A percentile compares a stretch with the other conserved stretches of the same genome.
Evolutionary conservation across 768 basidiomycete species (phyloP).

Genomic region (Rhodocollybia butyracea): DNA sequence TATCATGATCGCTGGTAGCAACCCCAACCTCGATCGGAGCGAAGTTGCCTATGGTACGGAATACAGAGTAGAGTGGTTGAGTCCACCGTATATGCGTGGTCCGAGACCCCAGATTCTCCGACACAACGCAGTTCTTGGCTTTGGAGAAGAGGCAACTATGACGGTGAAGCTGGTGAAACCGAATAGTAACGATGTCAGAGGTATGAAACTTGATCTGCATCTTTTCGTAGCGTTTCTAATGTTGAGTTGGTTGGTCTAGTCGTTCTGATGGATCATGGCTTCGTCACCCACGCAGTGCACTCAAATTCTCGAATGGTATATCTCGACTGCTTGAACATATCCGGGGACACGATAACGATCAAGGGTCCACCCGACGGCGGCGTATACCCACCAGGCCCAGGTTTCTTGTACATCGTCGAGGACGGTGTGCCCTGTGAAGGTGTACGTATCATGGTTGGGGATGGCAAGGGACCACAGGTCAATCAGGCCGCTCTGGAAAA

Average conservation of each 20-base stretch:
- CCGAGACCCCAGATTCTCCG: conserved; percentile 51
- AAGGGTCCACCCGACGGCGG: conserved; percentile 59
- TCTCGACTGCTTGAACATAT: conserved; percentile 41
- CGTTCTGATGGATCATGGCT: conserved; percentile 79
- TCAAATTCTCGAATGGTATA: conserved; percentile 76
- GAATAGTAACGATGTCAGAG: conserved; percentile 45
- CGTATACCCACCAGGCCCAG: conserved; percentile 81
- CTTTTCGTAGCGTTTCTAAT: not conserved
- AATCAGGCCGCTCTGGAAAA: conserved; percentile 54
- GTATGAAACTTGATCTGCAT: conserved; percentile 26
- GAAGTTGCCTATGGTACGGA: conserved; percentile 76
- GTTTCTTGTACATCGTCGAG: conserved; percentile 67
- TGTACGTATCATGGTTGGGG: conserved; percentile 63
- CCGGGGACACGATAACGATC: conserved; percentile 47
- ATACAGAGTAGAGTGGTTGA: conserved; percentile 84
- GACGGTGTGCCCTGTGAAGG: conserved; percentile 66
- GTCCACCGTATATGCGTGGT: conserved; percentile 74
- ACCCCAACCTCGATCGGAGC: conserved; percentile 79
- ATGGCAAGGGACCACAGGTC: conserved; percentile 57
- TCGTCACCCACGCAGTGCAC: conserved; percentile 73
- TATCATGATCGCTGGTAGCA: conserved; percentile 80
- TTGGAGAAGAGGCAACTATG: conserved; percentile 45
- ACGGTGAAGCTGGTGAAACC: conserved; percentile 35
- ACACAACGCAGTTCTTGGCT: conserved; percentile 34
- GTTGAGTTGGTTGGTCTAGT: conserved; percentile 35